Evolutionary conservation across 2,329 filamentous ascomycete species (phyloP).

Genomic region (Fusarium mundagurra): DNA sequence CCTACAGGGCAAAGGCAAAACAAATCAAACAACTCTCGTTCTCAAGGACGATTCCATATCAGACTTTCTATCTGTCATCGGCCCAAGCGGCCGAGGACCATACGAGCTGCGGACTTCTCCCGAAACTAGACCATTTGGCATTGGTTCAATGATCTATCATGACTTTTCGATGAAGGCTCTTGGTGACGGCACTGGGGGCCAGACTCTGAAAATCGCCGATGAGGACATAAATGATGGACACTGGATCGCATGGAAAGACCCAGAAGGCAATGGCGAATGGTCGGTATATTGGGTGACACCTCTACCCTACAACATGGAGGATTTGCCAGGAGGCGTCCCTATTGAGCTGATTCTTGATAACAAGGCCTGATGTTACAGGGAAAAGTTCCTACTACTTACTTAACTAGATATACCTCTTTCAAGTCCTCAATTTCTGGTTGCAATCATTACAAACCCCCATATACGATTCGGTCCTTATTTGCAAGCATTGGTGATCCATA

Average conservation of each 20-base stretch:
- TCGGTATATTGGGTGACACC: background rate
- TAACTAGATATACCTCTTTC: background rate
- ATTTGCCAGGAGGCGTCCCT: background rate
- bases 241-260: background rate
- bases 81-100: background rate
- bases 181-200: rapidly evolving
- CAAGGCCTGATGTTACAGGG: rapidly evolving
- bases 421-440: background rate
- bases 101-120: background rate
- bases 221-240: background rate
- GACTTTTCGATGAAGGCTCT: background rate
- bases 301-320: rapidly evolving
- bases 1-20: background rate
- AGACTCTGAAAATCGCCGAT: background rate
- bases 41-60: background rate
- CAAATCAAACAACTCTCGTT: background rate
- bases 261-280: background rate
- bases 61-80: background rate
- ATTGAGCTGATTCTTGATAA: background rate
- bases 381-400: background rate
- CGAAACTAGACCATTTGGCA: background rate
- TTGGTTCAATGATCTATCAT: background rate
- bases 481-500: background rate
- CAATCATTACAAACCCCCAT: rapidly evolving
- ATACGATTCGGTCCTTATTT: too few species aligned